These are phyloP conservation scores for Crassisporium funariophilum DNA, from an alignment of 768 basidiomycete genomes.

Conservation along the genomic window DNA sequence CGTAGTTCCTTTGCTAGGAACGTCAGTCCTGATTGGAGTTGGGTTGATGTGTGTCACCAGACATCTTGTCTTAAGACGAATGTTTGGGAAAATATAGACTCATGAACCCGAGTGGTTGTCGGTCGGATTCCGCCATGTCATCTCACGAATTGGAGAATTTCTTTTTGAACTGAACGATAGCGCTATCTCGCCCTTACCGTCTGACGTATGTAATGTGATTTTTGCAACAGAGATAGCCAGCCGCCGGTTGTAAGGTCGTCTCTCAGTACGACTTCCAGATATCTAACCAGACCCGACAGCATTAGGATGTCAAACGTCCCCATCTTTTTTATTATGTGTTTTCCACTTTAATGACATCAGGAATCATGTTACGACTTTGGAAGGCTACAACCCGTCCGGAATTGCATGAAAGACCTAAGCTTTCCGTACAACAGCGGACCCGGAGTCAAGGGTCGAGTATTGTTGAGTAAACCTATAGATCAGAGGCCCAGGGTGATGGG, in stretches of 20 bases:
- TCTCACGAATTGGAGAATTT: not conserved
- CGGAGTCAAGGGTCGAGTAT: not conserved
- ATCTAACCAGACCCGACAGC: too few relatives aligned
- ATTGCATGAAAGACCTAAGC: too few relatives aligned
- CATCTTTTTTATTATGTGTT: too few relatives aligned
- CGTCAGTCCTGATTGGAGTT: slow-evolving; percentile 27
- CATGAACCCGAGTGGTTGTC: not conserved
- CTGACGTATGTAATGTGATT: too few relatives aligned
- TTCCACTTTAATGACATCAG: too few relatives aligned
- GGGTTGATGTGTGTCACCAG: slow-evolving; percentile 26
- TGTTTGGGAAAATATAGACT: slow-evolving; percentile 26
- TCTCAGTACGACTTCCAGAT: too few relatives aligned
- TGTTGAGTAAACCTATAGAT: not conserved
- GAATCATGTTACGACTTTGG: too few relatives aligned
- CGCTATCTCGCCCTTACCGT: too few relatives aligned
- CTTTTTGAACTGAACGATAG: too few relatives aligned
- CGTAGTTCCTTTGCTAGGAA: slow-evolving; percentile 14
- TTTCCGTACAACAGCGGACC: slow-evolving; percentile 1
- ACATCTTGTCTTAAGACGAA: slow-evolving; percentile 22
- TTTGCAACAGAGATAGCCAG: not conserved
- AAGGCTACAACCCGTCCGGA: too few relatives aligned
- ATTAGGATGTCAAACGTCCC: too few relatives aligned
- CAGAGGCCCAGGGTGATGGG: slow-evolving; percentile 15
- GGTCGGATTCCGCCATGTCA: not conserved
- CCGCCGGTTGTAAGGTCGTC: too few relatives aligned